Evolutionary conservation across 163 green algal species (phyloP).

Genomic region (Scenedesmus sp.): DNA sequence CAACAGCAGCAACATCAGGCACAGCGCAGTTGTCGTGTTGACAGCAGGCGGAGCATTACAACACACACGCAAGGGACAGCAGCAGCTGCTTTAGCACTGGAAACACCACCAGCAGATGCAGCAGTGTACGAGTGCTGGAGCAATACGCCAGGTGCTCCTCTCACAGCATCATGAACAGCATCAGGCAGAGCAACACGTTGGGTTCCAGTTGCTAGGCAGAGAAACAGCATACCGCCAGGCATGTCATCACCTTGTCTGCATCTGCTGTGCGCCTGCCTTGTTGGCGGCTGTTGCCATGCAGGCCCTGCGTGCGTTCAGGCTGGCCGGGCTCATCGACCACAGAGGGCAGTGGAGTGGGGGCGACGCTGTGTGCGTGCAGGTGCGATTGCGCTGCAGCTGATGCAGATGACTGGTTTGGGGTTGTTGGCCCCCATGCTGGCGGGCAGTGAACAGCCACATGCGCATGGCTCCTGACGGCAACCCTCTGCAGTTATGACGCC

Average conservation of each 20-base stretch:
- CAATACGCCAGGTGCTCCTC: too few relatives aligned
- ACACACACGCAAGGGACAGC: not conserved
- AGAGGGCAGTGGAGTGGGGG: conserved; percentile 84
- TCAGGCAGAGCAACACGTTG: too few relatives aligned
- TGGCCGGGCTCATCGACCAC: conserved; percentile 84
- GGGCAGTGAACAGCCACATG: too few relatives aligned
- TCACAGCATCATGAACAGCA: too few relatives aligned
- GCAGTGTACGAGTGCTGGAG: not conserved
- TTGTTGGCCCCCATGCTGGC: too few relatives aligned
- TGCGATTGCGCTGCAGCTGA: conserved; percentile 28
- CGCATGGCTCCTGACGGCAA: too few relatives aligned
- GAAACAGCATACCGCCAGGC: not conserved
- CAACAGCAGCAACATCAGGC: conserved; percentile 69
- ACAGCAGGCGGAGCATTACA: not conserved
- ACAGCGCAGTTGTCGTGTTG: not conserved
- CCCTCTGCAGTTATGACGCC: too few relatives aligned
- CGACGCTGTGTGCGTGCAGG: conserved; percentile 78
- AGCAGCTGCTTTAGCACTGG: not conserved
- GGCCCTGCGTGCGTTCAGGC: conserved; percentile 69
- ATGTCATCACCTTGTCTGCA: not conserved
- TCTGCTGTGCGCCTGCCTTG: not conserved
- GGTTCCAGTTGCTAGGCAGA: not conserved
- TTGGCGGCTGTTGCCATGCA: conserved; percentile 72
- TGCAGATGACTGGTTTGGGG: not conserved
- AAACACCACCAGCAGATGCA: not conserved